phyloP scores from a whole-genome alignment of 768 basidiomycete species.

The Lanmaoa pseudosensibilis region DNA sequence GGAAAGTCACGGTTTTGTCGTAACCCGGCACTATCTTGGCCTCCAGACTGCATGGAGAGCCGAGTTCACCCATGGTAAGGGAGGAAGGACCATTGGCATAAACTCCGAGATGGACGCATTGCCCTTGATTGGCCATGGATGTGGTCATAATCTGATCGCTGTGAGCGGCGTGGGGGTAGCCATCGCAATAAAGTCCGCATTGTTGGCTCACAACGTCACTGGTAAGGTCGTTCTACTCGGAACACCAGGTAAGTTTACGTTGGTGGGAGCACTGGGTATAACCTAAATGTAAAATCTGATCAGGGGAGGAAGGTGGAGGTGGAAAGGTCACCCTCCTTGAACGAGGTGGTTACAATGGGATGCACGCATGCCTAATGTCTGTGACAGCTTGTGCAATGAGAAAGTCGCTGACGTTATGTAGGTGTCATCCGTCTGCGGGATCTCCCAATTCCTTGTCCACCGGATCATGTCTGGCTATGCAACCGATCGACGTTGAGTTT shows the following conservation, averaged over 20 bases:
- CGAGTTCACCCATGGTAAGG: constrained; percentile 57
- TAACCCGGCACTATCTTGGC: constrained; percentile 68
- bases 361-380: constrained; percentile 81
- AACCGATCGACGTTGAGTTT: constrained; percentile 66
- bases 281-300: constrained; percentile 7
- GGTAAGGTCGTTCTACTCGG: constrained; percentile 76
- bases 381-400: constrained; percentile 11
- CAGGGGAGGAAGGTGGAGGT: constrained; percentile 77
- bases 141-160: constrained; percentile 85
- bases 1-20: constrained; percentile 63
- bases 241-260: constrained; percentile 57
- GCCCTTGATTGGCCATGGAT: constrained; percentile 60
- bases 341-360: constrained; percentile 73
- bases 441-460: constrained; percentile 48
- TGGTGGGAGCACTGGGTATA: not conserved
- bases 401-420: constrained; percentile 30
- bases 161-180: constrained; percentile 74
- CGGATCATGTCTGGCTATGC: constrained; percentile 61
- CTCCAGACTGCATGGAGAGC: constrained; percentile 79
- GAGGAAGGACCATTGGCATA: constrained; percentile 68
- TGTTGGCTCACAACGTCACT: constrained; percentile 58
- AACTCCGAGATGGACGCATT: constrained; percentile 77
- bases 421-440: constrained; percentile 75
- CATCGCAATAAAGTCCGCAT: constrained; percentile 67
- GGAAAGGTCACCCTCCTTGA: constrained; percentile 77